Conservation (phyloP, 352 stramenopile species). For the Phytophthora pisi region DNA sequence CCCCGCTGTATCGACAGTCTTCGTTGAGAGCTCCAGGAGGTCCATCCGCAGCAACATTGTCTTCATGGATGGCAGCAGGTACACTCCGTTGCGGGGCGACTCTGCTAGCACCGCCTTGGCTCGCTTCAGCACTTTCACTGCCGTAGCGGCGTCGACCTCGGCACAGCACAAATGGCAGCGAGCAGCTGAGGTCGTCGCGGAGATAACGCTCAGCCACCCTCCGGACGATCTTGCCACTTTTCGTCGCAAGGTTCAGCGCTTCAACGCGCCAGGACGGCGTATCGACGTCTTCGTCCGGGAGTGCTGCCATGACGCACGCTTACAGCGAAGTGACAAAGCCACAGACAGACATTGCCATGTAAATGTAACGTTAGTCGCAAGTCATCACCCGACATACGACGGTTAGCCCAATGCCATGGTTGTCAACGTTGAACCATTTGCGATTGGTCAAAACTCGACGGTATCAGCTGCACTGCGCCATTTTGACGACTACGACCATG, state of each 20-base stretch:
- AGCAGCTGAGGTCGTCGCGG: constrained; percentile 80
- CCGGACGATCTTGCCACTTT: constrained; percentile 68
- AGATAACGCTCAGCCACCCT: constrained; percentile 82
- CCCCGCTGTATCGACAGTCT: background rate
- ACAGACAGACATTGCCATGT: background rate
- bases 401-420: background rate
- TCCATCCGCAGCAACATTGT: constrained; percentile 87
- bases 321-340: background rate
- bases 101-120: constrained; percentile 57
- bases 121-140: background rate
- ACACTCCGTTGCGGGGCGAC: constrained; percentile 45
- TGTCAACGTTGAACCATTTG: background rate
- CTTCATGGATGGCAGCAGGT: constrained; percentile 85
- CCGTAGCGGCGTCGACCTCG: background rate
- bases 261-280: constrained; percentile 42
- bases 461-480: background rate
- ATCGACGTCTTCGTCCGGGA: background rate
- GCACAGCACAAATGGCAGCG: constrained; percentile 53
- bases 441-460: constrained; percentile 1
- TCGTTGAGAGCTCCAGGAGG: constrained; percentile 78
- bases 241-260: constrained; percentile 66
- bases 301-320: background rate
- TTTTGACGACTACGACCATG: constrained; percentile 7
- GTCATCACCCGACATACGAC: background rate
- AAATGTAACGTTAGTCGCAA: background rate